Conservation (phyloP, 2,329 filamentous ascomycete genomes). For the Epichloe sibirici region DNA sequence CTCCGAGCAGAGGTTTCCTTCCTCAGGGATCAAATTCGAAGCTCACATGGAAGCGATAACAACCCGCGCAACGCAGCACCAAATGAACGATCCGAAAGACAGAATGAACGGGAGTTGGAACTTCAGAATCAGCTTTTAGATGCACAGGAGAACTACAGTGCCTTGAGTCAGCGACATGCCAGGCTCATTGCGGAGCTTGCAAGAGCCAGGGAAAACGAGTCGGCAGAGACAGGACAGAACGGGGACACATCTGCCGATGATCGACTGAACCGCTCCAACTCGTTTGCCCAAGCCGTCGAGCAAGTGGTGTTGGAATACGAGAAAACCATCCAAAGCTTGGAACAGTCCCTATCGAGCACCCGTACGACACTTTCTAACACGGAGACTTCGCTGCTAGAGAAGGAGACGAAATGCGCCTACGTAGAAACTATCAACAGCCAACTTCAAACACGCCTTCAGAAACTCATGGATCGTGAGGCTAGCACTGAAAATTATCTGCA, state of each 20-base stretch:
- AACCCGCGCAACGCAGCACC: conserved; percentile 37
- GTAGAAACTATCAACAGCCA: conserved; percentile 86
- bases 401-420: conserved; percentile 87
- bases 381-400: conserved; percentile 80
- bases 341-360: conserved; percentile 83
- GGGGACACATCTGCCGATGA: conserved; percentile 61
- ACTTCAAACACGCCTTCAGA: conserved; percentile 80
- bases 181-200: conserved; percentile 90
- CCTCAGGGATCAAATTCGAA: conserved; percentile 83
- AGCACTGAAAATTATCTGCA: conserved; percentile 90
- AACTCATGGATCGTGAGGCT: conserved; percentile 79
- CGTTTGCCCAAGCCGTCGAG: conserved; percentile 90
- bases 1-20: conserved; percentile 90
- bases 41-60: conserved; percentile 53
- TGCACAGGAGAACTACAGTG: conserved; percentile 85
- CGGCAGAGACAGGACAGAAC: conserved; percentile 41
- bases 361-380: conserved; percentile 70
- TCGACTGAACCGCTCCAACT: conserved; percentile 84
- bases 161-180: conserved; percentile 86
- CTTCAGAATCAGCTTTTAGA: conserved; percentile 90
- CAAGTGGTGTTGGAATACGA: conserved; percentile 96
- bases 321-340: conserved; percentile 90
- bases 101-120: conserved; percentile 75
- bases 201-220: conserved; percentile 63
- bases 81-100: conserved; percentile 65